Evolutionary conservation across 1,139 yeast species (phyloP).

Genomic region (Saccharomyces hybrid): DNA sequence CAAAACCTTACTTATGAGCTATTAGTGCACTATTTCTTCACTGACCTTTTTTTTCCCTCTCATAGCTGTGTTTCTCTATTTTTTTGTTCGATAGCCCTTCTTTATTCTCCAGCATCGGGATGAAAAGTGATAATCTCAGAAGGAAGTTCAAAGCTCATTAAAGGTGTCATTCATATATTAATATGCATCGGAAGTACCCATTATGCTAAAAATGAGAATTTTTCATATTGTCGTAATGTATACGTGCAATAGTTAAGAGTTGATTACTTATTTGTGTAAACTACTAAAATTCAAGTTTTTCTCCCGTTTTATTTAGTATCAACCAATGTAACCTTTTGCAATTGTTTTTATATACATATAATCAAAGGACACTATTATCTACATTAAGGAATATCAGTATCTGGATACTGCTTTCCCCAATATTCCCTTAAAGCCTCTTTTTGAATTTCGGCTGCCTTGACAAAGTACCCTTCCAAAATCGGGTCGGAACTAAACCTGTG

Average conservation of each 20-base stretch:
- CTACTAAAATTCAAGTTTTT: too few relatives aligned
- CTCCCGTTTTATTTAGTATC: too few relatives aligned
- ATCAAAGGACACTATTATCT: too few relatives aligned
- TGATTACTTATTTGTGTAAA: too few relatives aligned
- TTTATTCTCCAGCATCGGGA: background rate
- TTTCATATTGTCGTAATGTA: too few relatives aligned
- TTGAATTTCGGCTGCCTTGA: background rate
- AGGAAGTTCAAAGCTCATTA: background rate
- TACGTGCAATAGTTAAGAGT: too few relatives aligned
- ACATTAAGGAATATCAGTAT: too few relatives aligned
- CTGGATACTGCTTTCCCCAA: background rate
- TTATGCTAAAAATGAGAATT: too few relatives aligned
- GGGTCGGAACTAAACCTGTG: background rate
- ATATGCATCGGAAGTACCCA: too few relatives aligned
- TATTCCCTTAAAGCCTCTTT: background rate
- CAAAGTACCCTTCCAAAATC: background rate
- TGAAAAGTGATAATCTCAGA: background rate
- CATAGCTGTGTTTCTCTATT: background rate
- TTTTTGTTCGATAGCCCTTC: background rate
- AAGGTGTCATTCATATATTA: background rate
- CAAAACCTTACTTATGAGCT: background rate
- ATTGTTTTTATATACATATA: too few relatives aligned
- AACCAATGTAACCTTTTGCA: too few relatives aligned
- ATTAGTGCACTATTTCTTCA: too few relatives aligned
- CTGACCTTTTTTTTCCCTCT: background rate